Conservation (phyloP, 2,329 filamentous ascomycete species). For the Diaporthe helianthi region DNA sequence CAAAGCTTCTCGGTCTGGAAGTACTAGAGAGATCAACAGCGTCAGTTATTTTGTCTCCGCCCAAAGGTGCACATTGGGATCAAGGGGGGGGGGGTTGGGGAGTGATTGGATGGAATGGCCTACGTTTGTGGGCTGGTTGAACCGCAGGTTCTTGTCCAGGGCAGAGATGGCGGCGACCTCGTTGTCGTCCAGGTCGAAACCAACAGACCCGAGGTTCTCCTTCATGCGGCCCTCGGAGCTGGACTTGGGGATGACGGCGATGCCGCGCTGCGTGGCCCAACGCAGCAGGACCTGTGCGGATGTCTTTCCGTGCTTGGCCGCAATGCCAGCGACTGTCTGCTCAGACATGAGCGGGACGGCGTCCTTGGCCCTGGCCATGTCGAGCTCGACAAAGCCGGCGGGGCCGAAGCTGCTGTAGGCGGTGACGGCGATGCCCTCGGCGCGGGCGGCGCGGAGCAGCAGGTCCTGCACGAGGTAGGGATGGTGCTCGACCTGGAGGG, state of each 20-base stretch:
- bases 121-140: conserved; percentile 71
- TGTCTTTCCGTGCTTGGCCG: conserved; percentile 74
- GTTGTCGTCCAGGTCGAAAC: conserved; percentile 69
- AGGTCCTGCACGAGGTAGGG: conserved; percentile 81
- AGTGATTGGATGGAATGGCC: conserved; percentile 29
- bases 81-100: conserved; percentile 7
- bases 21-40: conserved; percentile 49
- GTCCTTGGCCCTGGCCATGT: conserved; percentile 71
- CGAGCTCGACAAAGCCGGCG: conserved; percentile 78
- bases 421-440: conserved; percentile 75
- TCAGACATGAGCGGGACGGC: conserved; percentile 76
- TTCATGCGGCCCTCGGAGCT: conserved; percentile 59
- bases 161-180: conserved; percentile 72
- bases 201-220: conserved; percentile 71
- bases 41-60: not conserved
- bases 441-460: conserved; percentile 73
- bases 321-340: conserved; percentile 67
- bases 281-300: conserved; percentile 83
- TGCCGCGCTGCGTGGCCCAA: conserved; percentile 83
- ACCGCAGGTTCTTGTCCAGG: conserved; percentile 72
- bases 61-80: not conserved
- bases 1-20: conserved; percentile 63
- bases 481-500: conserved; percentile 90
- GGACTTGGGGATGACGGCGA: conserved; percentile 85
- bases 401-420: conserved; percentile 88